These are phyloP conservation scores for Euphorbia pulcherrima DNA, from an alignment of 345 rosid species.

Conservation along the genomic window DNA sequence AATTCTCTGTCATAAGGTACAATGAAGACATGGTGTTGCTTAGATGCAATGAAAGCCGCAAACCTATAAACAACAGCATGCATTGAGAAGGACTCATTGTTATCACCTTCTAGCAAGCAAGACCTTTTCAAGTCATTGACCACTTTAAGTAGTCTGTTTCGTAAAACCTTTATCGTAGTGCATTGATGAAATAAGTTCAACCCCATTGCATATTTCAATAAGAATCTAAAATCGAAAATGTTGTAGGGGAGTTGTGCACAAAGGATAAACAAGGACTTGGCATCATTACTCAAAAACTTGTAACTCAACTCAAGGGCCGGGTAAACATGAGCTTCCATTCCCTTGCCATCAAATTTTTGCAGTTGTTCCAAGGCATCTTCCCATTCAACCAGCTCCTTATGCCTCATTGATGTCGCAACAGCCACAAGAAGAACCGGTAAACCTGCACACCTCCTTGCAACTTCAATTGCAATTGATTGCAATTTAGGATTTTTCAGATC, in stretches of 20 bases:
- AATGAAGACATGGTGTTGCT: neutral
- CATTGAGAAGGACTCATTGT: neutral
- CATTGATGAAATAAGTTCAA: constrained; percentile 18
- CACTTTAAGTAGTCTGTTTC: constrained; percentile 12
- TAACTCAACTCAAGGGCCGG: constrained; percentile 11
- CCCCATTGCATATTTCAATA: constrained; percentile 30
- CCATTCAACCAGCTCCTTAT: constrained; percentile 1
- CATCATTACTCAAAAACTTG: neutral
- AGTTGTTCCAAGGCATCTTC: constrained; percentile 13
- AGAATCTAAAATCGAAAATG: neutral
- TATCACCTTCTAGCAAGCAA: constrained; percentile 15
- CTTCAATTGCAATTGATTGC: neutral
- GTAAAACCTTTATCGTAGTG: constrained; percentile 6
- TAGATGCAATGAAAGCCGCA: constrained; percentile 18
- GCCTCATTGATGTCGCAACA: constrained; percentile 10
- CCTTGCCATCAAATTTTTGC: neutral
- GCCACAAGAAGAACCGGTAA: constrained; percentile 5
- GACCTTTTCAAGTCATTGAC: constrained; percentile 24
- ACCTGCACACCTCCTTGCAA: constrained; percentile 11
- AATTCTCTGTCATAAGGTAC: neutral
- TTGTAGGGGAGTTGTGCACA: constrained; percentile 17
- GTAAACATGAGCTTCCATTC: neutral
- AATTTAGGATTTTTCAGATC: neutral
- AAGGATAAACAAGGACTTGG: constrained; percentile 15
- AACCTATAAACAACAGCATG: constrained; percentile 30